Conservation (phyloP, 192 early-diverging fungal genomes). For the Dissophora globulifera region DNA sequence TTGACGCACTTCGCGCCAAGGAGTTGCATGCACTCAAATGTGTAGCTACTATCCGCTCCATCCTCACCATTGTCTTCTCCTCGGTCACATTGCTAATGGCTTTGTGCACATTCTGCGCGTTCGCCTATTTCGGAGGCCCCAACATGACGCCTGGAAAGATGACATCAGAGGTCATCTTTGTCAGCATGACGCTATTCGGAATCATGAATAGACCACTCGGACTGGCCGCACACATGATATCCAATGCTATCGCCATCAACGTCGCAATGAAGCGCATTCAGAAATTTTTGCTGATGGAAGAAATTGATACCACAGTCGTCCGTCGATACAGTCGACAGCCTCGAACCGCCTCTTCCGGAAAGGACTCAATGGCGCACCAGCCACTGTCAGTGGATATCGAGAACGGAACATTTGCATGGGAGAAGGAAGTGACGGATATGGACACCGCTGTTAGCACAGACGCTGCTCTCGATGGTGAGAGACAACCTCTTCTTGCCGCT, state of each 20-base stretch:
- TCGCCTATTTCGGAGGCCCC: conserved; percentile 22
- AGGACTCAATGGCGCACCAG: too few relatives aligned
- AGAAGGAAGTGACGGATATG: neutral
- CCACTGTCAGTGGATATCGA: conserved; percentile 27
- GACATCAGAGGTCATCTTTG: conserved; percentile 64
- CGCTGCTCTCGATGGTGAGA: neutral
- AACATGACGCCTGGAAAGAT: conserved; percentile 36
- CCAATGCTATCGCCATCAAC: conserved; percentile 62
- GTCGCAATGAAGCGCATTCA: conserved; percentile 67
- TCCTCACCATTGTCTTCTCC: conserved; percentile 37
- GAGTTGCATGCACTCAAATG: conserved; percentile 34
- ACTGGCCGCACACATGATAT: conserved; percentile 66
- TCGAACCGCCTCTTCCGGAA: neutral
- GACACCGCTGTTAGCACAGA: neutral
- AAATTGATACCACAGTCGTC: conserved; percentile 31
- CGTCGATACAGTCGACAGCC: conserved; percentile 28
- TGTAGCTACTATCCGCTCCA: conserved; percentile 12
- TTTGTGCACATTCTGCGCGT: conserved; percentile 30
- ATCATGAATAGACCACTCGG: conserved; percentile 65
- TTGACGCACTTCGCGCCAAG: conserved; percentile 16
- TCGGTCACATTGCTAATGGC: conserved; percentile 43
- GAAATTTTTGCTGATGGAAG: conserved; percentile 52
- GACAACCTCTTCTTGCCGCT: conserved; percentile 22
- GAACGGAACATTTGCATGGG: conserved; percentile 34
- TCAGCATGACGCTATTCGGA: conserved; percentile 72